Base-by-base conservation (phyloP, 371 early-diverging fungal species). In the Lichtheimia corymbifera region DNA sequence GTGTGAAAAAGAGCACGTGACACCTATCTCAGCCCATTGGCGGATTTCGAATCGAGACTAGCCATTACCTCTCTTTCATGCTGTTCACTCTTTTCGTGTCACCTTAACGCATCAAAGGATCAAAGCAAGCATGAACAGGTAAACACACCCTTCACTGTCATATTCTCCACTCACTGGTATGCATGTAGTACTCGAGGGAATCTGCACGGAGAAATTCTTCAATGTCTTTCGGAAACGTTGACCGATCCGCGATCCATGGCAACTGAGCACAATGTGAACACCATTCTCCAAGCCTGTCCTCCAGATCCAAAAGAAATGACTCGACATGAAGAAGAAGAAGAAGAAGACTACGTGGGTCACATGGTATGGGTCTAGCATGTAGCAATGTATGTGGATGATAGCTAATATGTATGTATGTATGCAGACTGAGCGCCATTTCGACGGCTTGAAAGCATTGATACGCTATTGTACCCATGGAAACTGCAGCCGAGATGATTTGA, bases 161-260 rank as follows among this genome's bases (percentile, higher is more conserved):
- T 47, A 11, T 22, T 18, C 6, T 17, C 17, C 47, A 7, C 47
- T 7, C 5, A 47, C 0, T 17, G 14, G 17, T 2, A n/a, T 47
- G 47, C 7, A 2, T 47, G 6, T 25, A 50, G 59, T 35, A 15
- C 42, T 14, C 41, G 41, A 28, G 22, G 35, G 17, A 51, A 55
- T 59, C 68, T 86, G 61, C 87, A 86, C 62, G 80, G 84, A 55
- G 83, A 77, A 52, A 86, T 86, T 61, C 73, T 86, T 24, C 68
- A 77, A 60, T 79, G 84, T 63, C 70, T 86, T 15, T 83, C 85
- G 27, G 70, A 70, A 53, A 79, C 79, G 14, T 72, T 86, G 27
- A 80, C 84, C 14, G 75, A 77, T 51, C 66, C 70, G 1, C 64
- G 66, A 58, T 67, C 79, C n/a, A 70, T 68, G 49, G 64, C 76